These are phyloP conservation scores for Sporothrix mexicana DNA, from an alignment of 2,329 filamentous ascomycete genomes.

Conservation along the genomic window DNA sequence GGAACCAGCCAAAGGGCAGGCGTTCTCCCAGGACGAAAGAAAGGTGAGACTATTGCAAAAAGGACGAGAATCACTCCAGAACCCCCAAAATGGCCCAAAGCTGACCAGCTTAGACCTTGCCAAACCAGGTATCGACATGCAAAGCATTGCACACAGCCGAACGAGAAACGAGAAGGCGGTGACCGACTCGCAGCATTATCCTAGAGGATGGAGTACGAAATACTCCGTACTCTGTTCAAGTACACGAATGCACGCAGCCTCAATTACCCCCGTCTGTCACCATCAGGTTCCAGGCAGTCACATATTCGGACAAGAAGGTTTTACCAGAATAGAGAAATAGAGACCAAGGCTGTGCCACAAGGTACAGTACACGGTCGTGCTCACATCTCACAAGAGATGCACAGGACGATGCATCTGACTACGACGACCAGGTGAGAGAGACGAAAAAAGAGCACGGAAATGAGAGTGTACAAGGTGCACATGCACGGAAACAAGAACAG, in stretches of 20 bases:
- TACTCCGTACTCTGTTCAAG: no score
- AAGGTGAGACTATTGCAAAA: slow-evolving; percentile 18
- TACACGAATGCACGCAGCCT: not conserved
- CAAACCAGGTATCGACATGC: not conserved
- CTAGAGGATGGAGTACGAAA: not conserved
- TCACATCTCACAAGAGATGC: slow-evolving; percentile 14
- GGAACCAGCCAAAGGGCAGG: slow-evolving; percentile 15
- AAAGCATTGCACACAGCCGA: not conserved
- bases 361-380: slow-evolving; percentile 2
- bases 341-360: slow-evolving; percentile 15
- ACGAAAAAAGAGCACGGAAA: not conserved
- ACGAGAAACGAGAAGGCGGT: slow-evolving; percentile 24
- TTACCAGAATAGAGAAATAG: not conserved
- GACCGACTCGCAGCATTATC: not conserved
- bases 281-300: not conserved
- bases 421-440: not conserved
- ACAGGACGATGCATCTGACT: not conserved
- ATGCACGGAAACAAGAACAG: not conserved
- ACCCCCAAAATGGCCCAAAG: slow-evolving; percentile 8
- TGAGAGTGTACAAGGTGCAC: not conserved
- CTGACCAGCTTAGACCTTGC: slow-evolving; percentile 8
- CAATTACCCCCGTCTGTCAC: not conserved
- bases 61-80: not conserved
- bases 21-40: slow-evolving; percentile 24
- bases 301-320: not conserved